These are phyloP conservation scores for Crithidia sp. DNA, from an alignment of 208 protist species.

Conservation along the genomic window DNA sequence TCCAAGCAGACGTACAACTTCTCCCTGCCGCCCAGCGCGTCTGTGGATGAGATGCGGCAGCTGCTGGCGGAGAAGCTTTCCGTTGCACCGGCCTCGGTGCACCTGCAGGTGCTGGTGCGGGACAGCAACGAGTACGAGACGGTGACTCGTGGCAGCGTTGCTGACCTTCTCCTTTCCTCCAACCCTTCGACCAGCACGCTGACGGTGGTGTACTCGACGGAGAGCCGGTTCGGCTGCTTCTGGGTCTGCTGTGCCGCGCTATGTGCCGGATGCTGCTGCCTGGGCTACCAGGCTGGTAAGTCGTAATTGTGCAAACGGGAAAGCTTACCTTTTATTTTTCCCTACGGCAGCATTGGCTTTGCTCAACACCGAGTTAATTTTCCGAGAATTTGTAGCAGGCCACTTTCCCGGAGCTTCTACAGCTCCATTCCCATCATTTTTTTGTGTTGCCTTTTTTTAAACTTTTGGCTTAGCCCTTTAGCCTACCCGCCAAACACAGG, in stretches of 20 bases:
- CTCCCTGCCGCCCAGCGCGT: background rate
- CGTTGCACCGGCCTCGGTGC: background rate
- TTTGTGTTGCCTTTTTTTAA: background rate
- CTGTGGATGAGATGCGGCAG: background rate
- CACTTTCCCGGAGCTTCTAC: background rate
- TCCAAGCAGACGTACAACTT: background rate
- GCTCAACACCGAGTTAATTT: background rate
- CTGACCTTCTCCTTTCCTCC: background rate
- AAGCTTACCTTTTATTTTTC: background rate
- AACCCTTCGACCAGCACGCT: background rate
- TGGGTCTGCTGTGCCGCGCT: background rate
- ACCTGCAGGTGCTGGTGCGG: background rate
- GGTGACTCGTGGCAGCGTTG: background rate
- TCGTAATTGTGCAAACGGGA: background rate
- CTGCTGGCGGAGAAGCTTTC: background rate
- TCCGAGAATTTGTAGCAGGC: background rate
- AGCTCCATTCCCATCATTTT: background rate
- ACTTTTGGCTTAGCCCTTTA: background rate
- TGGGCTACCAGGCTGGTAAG: background rate
- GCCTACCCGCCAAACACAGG: background rate
- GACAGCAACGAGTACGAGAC: background rate
- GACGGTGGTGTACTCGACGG: constrained; percentile 2
- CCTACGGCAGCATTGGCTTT: background rate
- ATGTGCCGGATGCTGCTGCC: background rate
- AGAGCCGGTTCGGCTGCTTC: constrained; percentile 2